Evolutionary conservation across 164 flowering plant species (phyloP).

Genomic region (Annona squamosa): DNA sequence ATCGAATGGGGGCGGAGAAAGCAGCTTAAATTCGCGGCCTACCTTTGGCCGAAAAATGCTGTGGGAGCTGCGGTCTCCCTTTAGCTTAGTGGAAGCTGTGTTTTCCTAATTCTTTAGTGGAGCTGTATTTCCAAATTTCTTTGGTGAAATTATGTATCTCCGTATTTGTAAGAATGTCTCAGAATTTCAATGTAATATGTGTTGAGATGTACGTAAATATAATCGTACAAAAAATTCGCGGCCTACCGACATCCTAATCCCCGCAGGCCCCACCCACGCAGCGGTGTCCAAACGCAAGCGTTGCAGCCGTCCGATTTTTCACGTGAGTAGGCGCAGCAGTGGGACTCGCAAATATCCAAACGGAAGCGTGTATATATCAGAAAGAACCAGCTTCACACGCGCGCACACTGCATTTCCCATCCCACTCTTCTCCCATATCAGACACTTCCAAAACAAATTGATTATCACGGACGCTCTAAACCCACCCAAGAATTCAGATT

Average conservation of each 20-base stretch:
- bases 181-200: no score
- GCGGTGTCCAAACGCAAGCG: not conserved
- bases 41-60: no score
- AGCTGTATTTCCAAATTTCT: no score
- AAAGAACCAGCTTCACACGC: not conserved
- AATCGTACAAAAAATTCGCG: no score
- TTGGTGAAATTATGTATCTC: no score
- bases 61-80: no score
- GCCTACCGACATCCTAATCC: not conserved
- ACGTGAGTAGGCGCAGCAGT: conserved; percentile 6
- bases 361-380: not conserved
- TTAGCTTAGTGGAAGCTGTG: no score
- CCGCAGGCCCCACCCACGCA: not conserved
- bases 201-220: no score
- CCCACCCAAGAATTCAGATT: not conserved
- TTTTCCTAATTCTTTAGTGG: no score
- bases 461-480: conserved; percentile 2
- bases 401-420: not conserved
- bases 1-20: not conserved
- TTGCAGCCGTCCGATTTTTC: conserved; percentile 13
- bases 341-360: not conserved
- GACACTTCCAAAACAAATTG: not conserved
- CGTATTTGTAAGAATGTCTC: no score
- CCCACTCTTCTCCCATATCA: not conserved
- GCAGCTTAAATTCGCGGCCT: not conserved